Evolutionary conservation across 1,139 yeast species (phyloP), one percentile per base, ranked within the genome.

Genomic region (Pichia sp.): DNA sequence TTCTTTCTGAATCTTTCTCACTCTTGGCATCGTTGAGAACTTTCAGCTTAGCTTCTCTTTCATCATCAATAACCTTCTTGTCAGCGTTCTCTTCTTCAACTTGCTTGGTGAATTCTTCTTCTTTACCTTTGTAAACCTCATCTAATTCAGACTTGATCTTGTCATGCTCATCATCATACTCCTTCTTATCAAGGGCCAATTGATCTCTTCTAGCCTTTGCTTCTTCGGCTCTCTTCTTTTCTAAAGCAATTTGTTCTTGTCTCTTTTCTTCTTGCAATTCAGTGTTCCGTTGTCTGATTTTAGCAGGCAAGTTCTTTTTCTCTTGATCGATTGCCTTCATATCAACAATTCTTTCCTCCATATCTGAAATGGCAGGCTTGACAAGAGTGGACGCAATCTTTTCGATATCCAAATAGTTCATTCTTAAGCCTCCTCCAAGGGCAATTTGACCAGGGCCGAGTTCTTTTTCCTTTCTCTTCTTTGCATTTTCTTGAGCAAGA

Each of bases 361-460:
- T 84, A 70, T 90, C 95, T 50, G 75, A 77, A 66, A 93, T 75
- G n/a, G 92, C 93, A 10, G 99, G 99, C 59, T 80, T 78, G 56
- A 93, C 96, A 66, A 88, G 78, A 54, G 84, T 79, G 55, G 84
- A 74, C 15, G 98, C 98, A 75, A 93, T 82, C 53, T 79, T 80
- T 59, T 87, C 87, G 59, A 93, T 81, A 67, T 92, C 97, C 30
- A 77, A 78, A 60, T 80, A 87, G 51, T 87, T 77, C 78, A 92
- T 83, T 65, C 80, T 81, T 62, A 89, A 77, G 2, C 98, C 98
- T 62, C 96, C 97, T 59, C 99, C 99, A 61, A 92, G 74, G 38
- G 34, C 49, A 44, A 57, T 30, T 36, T 49, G 30, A 26, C 56
- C 57, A n/a, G 49, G 40, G 31, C 90, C 90, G 3, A 55, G 16